phyloP scores from a whole-genome alignment of 345 rosid species.

The Erucastrum elatum region DNA sequence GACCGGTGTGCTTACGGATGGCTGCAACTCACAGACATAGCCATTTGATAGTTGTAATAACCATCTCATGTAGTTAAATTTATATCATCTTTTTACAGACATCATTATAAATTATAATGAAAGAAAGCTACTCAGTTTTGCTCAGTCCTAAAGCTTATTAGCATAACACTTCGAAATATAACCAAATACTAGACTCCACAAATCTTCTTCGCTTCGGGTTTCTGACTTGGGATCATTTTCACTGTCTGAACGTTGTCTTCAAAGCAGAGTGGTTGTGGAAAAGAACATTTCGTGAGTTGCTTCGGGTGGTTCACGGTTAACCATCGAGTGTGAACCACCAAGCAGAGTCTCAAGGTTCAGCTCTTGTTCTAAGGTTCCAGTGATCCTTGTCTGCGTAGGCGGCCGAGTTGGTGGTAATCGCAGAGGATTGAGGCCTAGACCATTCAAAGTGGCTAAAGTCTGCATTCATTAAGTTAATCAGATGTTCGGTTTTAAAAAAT shows the following conservation, averaged over 20 bases:
- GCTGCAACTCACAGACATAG: conserved; percentile 54
- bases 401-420: conserved; percentile 31
- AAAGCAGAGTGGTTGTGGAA: conserved; percentile 22
- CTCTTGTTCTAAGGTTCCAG: conserved; percentile 14
- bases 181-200: background rate
- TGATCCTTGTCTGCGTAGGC: conserved; percentile 21
- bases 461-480: conserved; percentile 26
- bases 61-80: conserved; percentile 28
- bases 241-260: background rate
- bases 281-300: conserved; percentile 24
- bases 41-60: conserved; percentile 25
- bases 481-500: background rate
- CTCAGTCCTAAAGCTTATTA: conserved; percentile 1
- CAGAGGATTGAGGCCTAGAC: conserved; percentile 36
- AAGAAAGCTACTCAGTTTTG: background rate
- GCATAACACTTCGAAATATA: conserved; percentile 1
- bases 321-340: conserved; percentile 20
- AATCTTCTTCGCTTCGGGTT: background rate
- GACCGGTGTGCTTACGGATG: conserved; percentile 89
- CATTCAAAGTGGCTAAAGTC: conserved; percentile 34
- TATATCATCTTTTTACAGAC: background rate
- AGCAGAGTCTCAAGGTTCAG: conserved; percentile 26
- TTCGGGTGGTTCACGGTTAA: conserved; percentile 17
- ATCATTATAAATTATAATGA: background rate
- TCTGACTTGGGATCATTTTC: background rate